A percentile compares a stretch with the other conserved stretches of the same genome.
Conservation (phyloP, 1,284 basidiomycete species). For the Ganoderma resinaceum region DNA sequence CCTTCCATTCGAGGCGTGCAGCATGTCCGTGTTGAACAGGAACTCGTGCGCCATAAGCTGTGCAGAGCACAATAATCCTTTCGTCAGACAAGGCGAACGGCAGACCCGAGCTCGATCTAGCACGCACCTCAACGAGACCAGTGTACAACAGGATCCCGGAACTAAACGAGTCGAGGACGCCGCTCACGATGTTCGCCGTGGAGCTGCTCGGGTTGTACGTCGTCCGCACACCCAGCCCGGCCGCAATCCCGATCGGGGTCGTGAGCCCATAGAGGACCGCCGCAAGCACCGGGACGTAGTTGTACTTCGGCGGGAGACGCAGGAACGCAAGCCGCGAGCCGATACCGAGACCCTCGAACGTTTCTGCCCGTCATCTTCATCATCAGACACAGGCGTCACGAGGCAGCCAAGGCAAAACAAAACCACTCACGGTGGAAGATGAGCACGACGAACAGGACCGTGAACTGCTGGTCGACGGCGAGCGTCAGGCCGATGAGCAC, state of each 20-base stretch:
- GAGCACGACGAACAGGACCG: slow-evolving; percentile 87
- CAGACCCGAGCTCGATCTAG: neutral
- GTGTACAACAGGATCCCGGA: slow-evolving; percentile 93
- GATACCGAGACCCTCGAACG: slow-evolving; percentile 91
- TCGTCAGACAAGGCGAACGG: slow-evolving; percentile 9
- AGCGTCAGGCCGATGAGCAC: slow-evolving; percentile 94
- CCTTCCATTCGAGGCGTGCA: slow-evolving; percentile 66
- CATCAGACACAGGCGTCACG: neutral
- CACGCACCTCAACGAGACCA: slow-evolving; percentile 82
- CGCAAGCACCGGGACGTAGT: slow-evolving; percentile 69
- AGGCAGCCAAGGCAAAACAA: neutral
- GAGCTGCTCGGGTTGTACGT: slow-evolving; percentile 84
- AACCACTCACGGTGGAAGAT: slow-evolving; percentile 82
- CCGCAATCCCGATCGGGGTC: slow-evolving; percentile 86
- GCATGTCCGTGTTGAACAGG: slow-evolving; percentile 87
- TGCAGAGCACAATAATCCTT: slow-evolving; percentile 5
- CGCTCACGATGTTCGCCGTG: slow-evolving; percentile 82
- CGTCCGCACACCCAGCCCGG: slow-evolving; percentile 82
- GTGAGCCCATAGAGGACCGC: slow-evolving; percentile 80
- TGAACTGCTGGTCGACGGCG: slow-evolving; percentile 85
- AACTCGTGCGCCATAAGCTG: slow-evolving; percentile 93
- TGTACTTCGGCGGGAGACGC: slow-evolving; percentile 63
- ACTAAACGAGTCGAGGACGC: slow-evolving; percentile 85
- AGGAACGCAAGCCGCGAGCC: slow-evolving; percentile 86
- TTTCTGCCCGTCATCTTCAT: slow-evolving; percentile 56